A percentile compares a stretch with the other conserved stretches of the same genome.
Conservation (phyloP, 2,329 filamentous ascomycete genomes). For the Fusarium brevicatenulatum region DNA sequence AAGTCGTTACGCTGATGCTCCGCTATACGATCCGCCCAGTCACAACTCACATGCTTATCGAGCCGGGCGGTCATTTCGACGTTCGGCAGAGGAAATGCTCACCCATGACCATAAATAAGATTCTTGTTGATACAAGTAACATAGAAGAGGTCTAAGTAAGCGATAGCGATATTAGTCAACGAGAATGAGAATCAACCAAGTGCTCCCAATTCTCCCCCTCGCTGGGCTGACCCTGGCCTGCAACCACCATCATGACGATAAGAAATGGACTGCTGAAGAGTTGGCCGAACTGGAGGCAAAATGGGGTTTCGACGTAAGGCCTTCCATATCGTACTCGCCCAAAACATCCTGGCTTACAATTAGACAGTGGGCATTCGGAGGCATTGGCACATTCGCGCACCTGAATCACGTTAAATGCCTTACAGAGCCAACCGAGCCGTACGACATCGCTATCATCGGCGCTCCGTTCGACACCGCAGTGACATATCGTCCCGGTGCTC, state of each 20-base stretch:
- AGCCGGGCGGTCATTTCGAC: accelerated
- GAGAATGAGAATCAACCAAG: neutral
- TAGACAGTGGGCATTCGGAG: conserved; percentile 65
- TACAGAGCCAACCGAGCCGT: conserved; percentile 68
- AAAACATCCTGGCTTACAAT: neutral
- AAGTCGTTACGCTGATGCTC: neutral
- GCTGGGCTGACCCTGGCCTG: conserved; percentile 42
- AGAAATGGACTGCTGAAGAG: conserved; percentile 61
- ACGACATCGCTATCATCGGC: conserved; percentile 78
- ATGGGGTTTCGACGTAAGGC: conserved; percentile 65
- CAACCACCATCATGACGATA: conserved; percentile 48
- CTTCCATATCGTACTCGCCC: accelerated
- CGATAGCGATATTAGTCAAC: neutral
- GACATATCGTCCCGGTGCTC: conserved; percentile 69
- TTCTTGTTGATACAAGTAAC: accelerated
- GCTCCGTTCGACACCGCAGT: conserved; percentile 80
- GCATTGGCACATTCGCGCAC: conserved; percentile 80
- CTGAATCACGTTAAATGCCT: conserved; percentile 76
- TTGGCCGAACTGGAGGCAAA: conserved; percentile 64
- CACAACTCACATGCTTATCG: neutral
- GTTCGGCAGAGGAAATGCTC: accelerated
- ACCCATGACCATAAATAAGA: accelerated
- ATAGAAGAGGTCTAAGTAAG: accelerated
- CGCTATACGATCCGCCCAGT: neutral
- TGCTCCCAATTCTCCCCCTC: conserved; percentile 30